Percentiles rank a stretch among this genome's conserved stretches.
These are phyloP conservation scores for Andrographis paniculata DNA, from an alignment of 305 asterid species.

Conservation along the genomic window DNA sequence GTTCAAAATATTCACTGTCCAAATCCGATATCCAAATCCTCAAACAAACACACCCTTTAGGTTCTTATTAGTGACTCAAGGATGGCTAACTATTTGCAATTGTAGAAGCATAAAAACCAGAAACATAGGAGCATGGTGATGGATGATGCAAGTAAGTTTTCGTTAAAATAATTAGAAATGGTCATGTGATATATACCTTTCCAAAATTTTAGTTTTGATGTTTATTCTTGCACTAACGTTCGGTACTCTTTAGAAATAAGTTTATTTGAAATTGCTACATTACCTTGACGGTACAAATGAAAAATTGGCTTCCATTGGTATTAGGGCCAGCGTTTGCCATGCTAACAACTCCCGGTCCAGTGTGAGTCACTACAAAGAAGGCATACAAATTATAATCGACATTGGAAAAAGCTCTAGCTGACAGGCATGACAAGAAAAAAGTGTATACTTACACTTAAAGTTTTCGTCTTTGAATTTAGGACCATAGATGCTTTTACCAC, in stretches of 20 bases:
- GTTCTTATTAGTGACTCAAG: too few relatives aligned
- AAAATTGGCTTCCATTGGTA: slow-evolving; percentile 98
- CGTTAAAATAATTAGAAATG: too few relatives aligned
- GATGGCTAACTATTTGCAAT: too few relatives aligned
- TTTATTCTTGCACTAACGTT: too few relatives aligned
- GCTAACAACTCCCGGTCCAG: slow-evolving; percentile 96
- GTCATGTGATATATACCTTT: too few relatives aligned
- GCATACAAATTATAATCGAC: not conserved
- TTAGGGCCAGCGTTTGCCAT: slow-evolving; percentile 99
- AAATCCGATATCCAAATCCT: too few relatives aligned
- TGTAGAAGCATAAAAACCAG: too few relatives aligned
- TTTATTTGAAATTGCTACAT: not conserved
- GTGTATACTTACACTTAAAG: slow-evolving; percentile 62
- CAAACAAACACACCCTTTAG: too few relatives aligned
- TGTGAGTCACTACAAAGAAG: slow-evolving; percentile 57
- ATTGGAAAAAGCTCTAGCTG: slow-evolving; percentile 7
- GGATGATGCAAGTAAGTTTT: too few relatives aligned
- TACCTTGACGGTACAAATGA: slow-evolving; percentile 92
- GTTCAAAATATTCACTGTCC: too few relatives aligned
- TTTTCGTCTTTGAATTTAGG: slow-evolving; percentile 93
- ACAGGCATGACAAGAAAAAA: slow-evolving; percentile 12
- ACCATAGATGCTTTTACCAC: slow-evolving; percentile 96
- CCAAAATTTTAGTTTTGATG: too few relatives aligned
- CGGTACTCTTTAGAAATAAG: not conserved
- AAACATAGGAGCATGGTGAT: too few relatives aligned